Evolutionary conservation across 2,329 filamentous ascomycete genomes (phyloP).

Genomic region (Colletotrichum costaricense): DNA sequence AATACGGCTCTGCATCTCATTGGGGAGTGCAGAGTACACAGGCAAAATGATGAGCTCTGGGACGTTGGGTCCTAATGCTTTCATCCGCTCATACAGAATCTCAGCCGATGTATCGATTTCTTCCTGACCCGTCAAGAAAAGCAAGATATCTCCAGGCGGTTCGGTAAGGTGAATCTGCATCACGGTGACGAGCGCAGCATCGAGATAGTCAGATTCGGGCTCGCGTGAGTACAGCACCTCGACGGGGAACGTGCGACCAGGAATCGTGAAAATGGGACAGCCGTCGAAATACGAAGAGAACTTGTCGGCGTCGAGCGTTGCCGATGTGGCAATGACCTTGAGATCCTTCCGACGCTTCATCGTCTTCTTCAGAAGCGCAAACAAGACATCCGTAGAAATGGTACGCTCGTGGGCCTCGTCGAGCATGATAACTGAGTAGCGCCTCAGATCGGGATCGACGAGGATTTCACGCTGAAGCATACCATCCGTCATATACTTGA

Average conservation of each 20-base stretch:
- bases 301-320: slow-evolving; percentile 96
- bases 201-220: slow-evolving; percentile 94
- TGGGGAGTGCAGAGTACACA: slow-evolving; percentile 94
- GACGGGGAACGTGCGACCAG: slow-evolving; percentile 93
- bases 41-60: slow-evolving; percentile 93
- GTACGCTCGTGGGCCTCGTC: slow-evolving; percentile 98
- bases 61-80: slow-evolving; percentile 88
- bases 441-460: slow-evolving; percentile 86
- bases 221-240: slow-evolving; percentile 96
- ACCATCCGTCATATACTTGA: slow-evolving; percentile 99
- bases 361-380: slow-evolving; percentile 94
- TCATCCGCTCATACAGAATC: slow-evolving; percentile 95
- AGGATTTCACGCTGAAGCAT: slow-evolving; percentile 97
- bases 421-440: slow-evolving; percentile 97
- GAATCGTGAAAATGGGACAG: slow-evolving; percentile 96
- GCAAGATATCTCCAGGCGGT: slow-evolving; percentile 90
- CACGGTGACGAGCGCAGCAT: slow-evolving; percentile 92
- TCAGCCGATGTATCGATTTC: slow-evolving; percentile 97
- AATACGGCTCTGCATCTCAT: slow-evolving; percentile 92
- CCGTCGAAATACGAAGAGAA: slow-evolving; percentile 97
- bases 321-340: slow-evolving; percentile 96
- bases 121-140: slow-evolving; percentile 97
- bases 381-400: slow-evolving; percentile 94
- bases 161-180: slow-evolving; percentile 99
- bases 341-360: slow-evolving; percentile 86